Evolutionary conservation across 1,284 basidiomycete species (phyloP).

Genomic region (Schizophyllum commune): DNA sequence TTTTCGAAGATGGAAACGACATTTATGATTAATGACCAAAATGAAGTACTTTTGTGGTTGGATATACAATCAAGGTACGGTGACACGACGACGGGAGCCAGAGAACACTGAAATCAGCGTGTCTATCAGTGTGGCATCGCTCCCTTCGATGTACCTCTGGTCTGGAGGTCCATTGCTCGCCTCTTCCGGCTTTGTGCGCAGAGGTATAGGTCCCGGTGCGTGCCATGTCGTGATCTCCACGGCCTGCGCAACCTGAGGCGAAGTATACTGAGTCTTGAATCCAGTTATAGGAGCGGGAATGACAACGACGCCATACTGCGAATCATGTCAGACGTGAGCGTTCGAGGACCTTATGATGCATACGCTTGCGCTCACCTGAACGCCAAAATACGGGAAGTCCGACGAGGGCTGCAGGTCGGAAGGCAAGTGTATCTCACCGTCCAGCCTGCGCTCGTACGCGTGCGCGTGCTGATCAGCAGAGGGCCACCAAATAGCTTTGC

Average conservation of each 20-base stretch:
- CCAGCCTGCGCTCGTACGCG: conserved; percentile 5
- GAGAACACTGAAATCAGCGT: background rate
- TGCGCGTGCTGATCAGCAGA: background rate
- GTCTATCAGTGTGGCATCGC: background rate
- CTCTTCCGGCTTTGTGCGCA: background rate
- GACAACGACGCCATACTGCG: conserved; percentile 10
- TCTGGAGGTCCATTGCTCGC: background rate
- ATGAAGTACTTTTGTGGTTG: too few relatives aligned
- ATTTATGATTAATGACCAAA: too few relatives aligned
- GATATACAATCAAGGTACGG: background rate
- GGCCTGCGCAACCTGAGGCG: conserved; percentile 1
- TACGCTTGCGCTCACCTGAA: conserved; percentile 4
- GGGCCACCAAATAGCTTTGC: conserved; percentile 10
- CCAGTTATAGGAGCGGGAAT: conserved; percentile 9
- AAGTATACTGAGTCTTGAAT: conserved; percentile 2
- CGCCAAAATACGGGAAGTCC: conserved; percentile 2
- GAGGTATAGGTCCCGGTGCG: conserved; percentile 4
- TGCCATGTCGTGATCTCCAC: conserved; percentile 12
- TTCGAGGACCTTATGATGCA: background rate
- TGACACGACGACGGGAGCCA: background rate
- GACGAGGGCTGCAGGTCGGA: conserved; percentile 8
- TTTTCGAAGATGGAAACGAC: background rate
- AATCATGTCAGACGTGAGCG: background rate
- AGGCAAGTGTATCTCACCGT: conserved; percentile 8
- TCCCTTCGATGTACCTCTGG: background rate